Evolutionary conservation across 176 grass and related monocot genomes (phyloP).

Genomic region (Phoenix dactylifera): DNA sequence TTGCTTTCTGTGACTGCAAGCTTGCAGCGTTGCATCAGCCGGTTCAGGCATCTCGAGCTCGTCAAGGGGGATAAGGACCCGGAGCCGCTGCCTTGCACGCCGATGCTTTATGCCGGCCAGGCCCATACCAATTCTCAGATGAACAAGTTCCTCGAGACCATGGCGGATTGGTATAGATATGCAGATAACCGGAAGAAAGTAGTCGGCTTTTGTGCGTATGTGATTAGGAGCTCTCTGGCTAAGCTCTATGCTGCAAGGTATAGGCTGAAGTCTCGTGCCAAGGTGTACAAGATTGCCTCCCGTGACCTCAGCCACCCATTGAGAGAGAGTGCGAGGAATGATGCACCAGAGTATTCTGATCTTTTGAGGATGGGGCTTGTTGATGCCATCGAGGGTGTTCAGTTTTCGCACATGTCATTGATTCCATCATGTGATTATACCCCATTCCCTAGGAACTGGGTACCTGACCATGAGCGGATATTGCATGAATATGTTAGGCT

Average conservation of each 20-base stretch:
- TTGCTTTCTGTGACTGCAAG: slow-evolving; percentile 77
- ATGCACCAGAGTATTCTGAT: slow-evolving; percentile 90
- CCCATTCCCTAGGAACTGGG: slow-evolving; percentile 76
- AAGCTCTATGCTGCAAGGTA: slow-evolving; percentile 91
- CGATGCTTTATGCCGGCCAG: slow-evolving; percentile 87
- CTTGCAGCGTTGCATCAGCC: slow-evolving; percentile 64
- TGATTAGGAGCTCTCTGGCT: slow-evolving; percentile 76
- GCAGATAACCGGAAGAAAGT: slow-evolving; percentile 93
- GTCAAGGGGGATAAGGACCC: slow-evolving; percentile 88
- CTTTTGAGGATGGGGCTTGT: slow-evolving; percentile 87
- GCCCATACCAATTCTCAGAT: slow-evolving; percentile 96
- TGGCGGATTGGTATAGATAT: slow-evolving; percentile 90
- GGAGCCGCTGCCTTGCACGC: slow-evolving; percentile 62
- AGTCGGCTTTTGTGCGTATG: slow-evolving; percentile 86
- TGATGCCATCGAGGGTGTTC: slow-evolving; percentile 86
- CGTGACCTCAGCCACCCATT: slow-evolving; percentile 81
- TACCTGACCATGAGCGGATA: slow-evolving; percentile 71
- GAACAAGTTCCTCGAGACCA: slow-evolving; percentile 98
- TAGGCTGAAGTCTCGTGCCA: slow-evolving; percentile 88
- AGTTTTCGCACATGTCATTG: slow-evolving; percentile 74
- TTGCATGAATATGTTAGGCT: slow-evolving; percentile 81
- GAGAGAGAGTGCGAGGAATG: slow-evolving; percentile 70
- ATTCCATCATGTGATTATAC: slow-evolving; percentile 95
- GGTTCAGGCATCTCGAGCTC: slow-evolving; percentile 90
- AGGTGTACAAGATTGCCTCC: slow-evolving; percentile 90